Percentiles rank a stretch among this genome's conserved stretches.
These are phyloP conservation scores for Penicillium sp. DNA, from an alignment of 2,329 filamentous ascomycete genomes.

Conservation along the genomic window DNA sequence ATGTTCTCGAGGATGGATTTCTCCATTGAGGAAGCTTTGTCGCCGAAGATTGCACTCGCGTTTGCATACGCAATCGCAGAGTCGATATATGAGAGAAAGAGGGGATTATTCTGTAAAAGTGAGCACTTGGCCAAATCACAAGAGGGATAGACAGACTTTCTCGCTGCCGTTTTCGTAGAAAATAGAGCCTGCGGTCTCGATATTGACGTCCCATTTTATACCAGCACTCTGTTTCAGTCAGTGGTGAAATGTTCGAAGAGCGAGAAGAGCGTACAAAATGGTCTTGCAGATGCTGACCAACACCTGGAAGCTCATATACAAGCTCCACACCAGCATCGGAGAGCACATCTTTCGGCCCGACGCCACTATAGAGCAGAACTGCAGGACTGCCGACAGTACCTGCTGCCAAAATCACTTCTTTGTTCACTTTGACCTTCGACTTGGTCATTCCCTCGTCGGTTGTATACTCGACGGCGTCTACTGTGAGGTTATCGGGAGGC, in stretches of 20 bases:
- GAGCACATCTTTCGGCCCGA: constrained; percentile 49
- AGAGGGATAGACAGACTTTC: constrained; percentile 15
- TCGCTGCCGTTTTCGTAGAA: constrained; percentile 25
- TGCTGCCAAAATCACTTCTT: constrained; percentile 35
- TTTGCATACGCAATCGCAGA: constrained; percentile 27
- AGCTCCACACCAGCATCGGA: constrained; percentile 41
- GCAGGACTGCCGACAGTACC: constrained; percentile 54
- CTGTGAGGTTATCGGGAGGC: constrained; percentile 23
- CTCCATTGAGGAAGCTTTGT: constrained; percentile 9
- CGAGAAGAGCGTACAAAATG: constrained; percentile 28
- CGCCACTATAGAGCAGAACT: constrained; percentile 55
- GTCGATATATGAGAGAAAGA: constrained; percentile 27
- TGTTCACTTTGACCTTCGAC: constrained; percentile 22
- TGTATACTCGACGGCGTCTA: constrained; percentile 31
- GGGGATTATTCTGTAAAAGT: constrained; percentile 17
- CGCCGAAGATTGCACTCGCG: constrained; percentile 19
- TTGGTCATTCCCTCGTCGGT: constrained; percentile 25
- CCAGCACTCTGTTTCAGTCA: constrained; percentile 26
- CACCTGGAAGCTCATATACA: constrained; percentile 43
- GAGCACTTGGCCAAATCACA: constrained; percentile 4
- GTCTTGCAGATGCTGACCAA: constrained; percentile 51
- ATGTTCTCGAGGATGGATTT: constrained; percentile 14
- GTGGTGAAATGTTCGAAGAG: not conserved
- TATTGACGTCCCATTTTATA: constrained; percentile 25
- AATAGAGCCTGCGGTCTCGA: constrained; percentile 28